Base-by-base conservation (phyloP, 2,329 filamentous ascomycete genomes). In the Aspergillus brasiliensis region DNA sequence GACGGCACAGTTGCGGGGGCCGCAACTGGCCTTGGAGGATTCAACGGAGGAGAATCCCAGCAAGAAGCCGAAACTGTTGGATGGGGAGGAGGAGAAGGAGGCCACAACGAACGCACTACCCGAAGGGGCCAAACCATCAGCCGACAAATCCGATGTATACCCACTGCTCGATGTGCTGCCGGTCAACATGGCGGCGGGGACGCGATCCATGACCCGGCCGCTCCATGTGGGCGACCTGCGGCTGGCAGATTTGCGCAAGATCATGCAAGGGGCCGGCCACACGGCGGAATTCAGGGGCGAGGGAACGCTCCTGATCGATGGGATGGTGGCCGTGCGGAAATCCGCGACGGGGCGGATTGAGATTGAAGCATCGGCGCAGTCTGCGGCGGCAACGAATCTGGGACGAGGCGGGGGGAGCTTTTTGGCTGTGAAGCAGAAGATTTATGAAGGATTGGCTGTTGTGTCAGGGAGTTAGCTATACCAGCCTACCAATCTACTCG, bases 171-270 rank as follows among this genome's bases (percentile, higher is more conserved):
- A 89, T 67, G 79, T 86, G 19, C 77, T 88, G 2, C 84, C 85
- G 3, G 73, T 80, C 5, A 85, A 80, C 62, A 78, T 93, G 77
- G 85, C 88, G 3, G 88, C 91, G 0, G 88, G 90, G 0, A 89
- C 90, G 7, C 84, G 91, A 62, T 88, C 91, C 3, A 87, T 90
- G 34, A 89, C 92, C 0, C 92, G 94, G 65, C 92, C 95, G 10
- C 87, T 99, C 48, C 95, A 98, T 74, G 95, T 99, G 3, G 95
- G 95, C 63, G 95, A 99, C 74, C 80, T 98, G 44, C 86, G 94
- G 21, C 84, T 99, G 17, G 92, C 94, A 0, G 93, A 98, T 74
- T 81, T 99, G 60, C 85, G 95, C 54, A 88, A 91, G 61, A 85
- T 93, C 19, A 91, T 99, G 87, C 89, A 92, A 69, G 82, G 84